These are phyloP conservation scores for Theileria luwenshuni DNA, from an alignment of 169 alveolate species.

Conservation along the genomic window DNA sequence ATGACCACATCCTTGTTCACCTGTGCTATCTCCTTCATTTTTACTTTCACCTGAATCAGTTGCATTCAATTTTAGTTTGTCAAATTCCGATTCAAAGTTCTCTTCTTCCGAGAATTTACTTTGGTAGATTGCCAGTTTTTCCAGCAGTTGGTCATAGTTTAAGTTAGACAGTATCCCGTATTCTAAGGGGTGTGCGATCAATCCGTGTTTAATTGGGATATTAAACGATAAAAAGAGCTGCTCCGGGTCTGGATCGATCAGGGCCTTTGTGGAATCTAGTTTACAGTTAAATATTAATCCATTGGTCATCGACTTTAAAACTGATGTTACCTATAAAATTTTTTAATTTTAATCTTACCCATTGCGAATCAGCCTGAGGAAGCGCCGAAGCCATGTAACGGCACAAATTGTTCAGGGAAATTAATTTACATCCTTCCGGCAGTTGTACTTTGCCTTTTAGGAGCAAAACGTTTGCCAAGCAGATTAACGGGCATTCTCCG, in stretches of 20 bases:
- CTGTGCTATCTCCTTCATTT: conserved; percentile 22
- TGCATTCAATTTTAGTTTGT: conserved; percentile 3
- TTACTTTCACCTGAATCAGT: not conserved
- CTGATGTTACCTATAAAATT: conserved; percentile 19
- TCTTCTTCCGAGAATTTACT: conserved; percentile 28
- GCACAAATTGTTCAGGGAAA: conserved; percentile 26
- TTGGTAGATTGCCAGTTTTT: conserved; percentile 19
- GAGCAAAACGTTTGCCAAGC: conserved; percentile 48
- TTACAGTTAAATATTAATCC: conserved; percentile 20
- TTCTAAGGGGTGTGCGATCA: conserved; percentile 36
- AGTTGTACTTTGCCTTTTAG: conserved; percentile 34
- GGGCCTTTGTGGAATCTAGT: conserved; percentile 19
- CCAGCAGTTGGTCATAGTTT: conserved; percentile 38
- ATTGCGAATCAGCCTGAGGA: conserved; percentile 36
- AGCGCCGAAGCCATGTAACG: conserved; percentile 10
- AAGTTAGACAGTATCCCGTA: conserved; percentile 33
- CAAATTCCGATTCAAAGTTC: conserved; percentile 11
- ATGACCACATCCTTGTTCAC: too few species aligned
- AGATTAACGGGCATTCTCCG: conserved; percentile 46
- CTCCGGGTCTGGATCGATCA: conserved; percentile 32
- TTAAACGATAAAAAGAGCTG: conserved; percentile 18
- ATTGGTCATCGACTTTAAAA: conserved; percentile 17
- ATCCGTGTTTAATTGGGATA: conserved; percentile 49
- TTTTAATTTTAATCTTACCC: conserved; percentile 25
- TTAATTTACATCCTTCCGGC: not conserved